Evolutionary conservation across 495 filamentous ascomycete genomes (phyloP).

Genomic region (Penicillium flavigenum): DNA sequence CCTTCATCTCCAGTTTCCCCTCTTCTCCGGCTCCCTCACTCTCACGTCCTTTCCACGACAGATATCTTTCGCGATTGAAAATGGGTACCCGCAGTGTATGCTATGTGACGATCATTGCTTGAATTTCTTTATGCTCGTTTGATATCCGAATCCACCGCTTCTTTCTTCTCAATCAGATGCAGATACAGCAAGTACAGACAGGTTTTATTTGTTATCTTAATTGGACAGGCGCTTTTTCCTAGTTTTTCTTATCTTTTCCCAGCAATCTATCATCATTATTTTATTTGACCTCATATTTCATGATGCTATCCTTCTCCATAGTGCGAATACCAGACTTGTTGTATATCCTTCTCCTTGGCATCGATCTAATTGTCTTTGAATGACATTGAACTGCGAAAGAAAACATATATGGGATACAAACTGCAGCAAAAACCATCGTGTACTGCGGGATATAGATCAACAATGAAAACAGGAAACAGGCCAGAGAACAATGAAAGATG

Average conservation of each 20-base stretch:
- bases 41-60: conserved; percentile 5
- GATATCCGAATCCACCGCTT: conserved; percentile 16
- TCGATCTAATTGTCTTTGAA: conserved; percentile 1
- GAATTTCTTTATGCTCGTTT: conserved; percentile 13
- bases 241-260: neutral
- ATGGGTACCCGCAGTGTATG: conserved; percentile 16
- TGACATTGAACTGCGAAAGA: conserved; percentile 1
- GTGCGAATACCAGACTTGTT: neutral
- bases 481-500: neutral
- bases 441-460: conserved; percentile 34
- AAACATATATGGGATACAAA: conserved; percentile 11
- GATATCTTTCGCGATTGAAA: conserved; percentile 13
- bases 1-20: neutral
- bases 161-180: neutral
- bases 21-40: conserved; percentile 5
- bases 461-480: neutral
- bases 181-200: neutral
- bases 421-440: conserved; percentile 23
- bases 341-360: neutral
- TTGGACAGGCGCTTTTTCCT: conserved; percentile 3
- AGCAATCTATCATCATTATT: neutral
- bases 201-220: neutral
- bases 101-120: conserved; percentile 17
- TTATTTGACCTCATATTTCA: neutral
- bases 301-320: neutral